phyloP scores from a whole-genome alignment of 73 alveolate species.

The Tetrahymena malaccensis region DNA sequence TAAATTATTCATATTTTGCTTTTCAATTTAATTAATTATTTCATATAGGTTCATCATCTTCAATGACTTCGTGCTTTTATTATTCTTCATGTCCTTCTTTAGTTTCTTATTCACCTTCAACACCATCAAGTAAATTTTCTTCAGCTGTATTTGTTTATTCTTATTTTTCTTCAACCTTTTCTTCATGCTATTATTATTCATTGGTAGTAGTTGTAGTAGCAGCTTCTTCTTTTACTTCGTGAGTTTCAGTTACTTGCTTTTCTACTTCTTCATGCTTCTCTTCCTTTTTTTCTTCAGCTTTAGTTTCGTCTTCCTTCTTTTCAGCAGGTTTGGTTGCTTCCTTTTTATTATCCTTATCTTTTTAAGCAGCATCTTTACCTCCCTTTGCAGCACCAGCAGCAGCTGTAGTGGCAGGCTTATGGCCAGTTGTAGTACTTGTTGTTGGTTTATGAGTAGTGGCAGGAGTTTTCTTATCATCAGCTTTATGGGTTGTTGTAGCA shows the following conservation, averaged over 20 bases:
- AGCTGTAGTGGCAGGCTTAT: not conserved
- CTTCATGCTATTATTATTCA: not conserved
- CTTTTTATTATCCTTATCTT: not conserved
- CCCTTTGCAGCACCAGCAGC: not conserved
- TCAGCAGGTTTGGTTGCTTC: not conserved
- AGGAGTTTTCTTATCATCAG: not conserved
- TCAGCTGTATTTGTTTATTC: not conserved
- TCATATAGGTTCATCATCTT: not conserved
- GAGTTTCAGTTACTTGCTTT: not conserved
- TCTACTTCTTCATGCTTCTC: not conserved
- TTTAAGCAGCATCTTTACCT: not conserved
- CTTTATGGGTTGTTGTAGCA: not conserved
- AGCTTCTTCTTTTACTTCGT: not conserved
- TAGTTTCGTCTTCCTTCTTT: not conserved
- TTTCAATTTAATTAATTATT: not conserved
- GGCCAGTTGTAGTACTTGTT: not conserved
- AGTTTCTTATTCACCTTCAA: not conserved
- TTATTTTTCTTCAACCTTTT: not conserved
- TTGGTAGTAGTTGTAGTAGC: not conserved
- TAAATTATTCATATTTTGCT: not conserved
- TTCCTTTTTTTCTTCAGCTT: not conserved
- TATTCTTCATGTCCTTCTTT: not conserved
- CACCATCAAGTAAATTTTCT: not conserved
- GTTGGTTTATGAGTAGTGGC: not conserved
- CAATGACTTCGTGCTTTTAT: not conserved